Evolutionary conservation across 805 yeast species (phyloP).

Genomic region (Barnettozyma sp.): DNA sequence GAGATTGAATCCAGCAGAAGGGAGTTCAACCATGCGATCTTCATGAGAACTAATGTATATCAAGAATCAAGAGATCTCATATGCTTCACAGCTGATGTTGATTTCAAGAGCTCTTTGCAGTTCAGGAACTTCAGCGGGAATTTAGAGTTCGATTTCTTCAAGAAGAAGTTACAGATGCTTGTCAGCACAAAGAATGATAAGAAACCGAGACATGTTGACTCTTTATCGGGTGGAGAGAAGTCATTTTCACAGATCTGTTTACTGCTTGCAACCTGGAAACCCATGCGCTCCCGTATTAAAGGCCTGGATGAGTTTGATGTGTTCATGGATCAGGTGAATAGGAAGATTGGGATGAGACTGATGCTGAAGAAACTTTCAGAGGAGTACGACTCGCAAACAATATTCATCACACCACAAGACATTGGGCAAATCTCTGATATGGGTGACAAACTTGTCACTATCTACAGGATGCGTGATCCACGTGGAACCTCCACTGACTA

Average conservation of each 20-base stretch:
- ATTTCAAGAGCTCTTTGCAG: slow-evolving; percentile 53
- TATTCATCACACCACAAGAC: slow-evolving; percentile 92
- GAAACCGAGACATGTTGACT: slow-evolving; percentile 61
- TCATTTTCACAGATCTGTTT: slow-evolving; percentile 89
- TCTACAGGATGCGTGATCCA: slow-evolving; percentile 52
- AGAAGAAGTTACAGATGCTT: slow-evolving; percentile 44
- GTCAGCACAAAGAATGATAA: slow-evolving; percentile 57
- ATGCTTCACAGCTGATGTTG: slow-evolving; percentile 43
- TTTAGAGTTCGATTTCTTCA: slow-evolving; percentile 53
- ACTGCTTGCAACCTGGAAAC: slow-evolving; percentile 83
- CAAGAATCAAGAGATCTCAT: slow-evolving; percentile 34
- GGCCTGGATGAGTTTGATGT: slow-evolving; percentile 97
- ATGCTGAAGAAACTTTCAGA: slow-evolving; percentile 61
- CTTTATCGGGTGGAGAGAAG: slow-evolving; percentile 95
- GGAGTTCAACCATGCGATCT: slow-evolving; percentile 31
- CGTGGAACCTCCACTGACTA: slow-evolving; percentile 11
- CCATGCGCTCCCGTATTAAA: slow-evolving; percentile 80
- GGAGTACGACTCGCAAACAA: slow-evolving; percentile 70
- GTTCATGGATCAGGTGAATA: slow-evolving; percentile 90
- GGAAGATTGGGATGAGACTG: slow-evolving; percentile 69
- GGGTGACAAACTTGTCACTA: slow-evolving; percentile 53
- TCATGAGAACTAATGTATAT: slow-evolving; percentile 37
- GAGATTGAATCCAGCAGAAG: slow-evolving; percentile 31
- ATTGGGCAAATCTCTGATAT: slow-evolving; percentile 57
- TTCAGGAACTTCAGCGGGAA: slow-evolving; percentile 70